phyloP scores from a whole-genome alignment of 2,329 filamentous ascomycete species.

The Penicillium frequentans region DNA sequence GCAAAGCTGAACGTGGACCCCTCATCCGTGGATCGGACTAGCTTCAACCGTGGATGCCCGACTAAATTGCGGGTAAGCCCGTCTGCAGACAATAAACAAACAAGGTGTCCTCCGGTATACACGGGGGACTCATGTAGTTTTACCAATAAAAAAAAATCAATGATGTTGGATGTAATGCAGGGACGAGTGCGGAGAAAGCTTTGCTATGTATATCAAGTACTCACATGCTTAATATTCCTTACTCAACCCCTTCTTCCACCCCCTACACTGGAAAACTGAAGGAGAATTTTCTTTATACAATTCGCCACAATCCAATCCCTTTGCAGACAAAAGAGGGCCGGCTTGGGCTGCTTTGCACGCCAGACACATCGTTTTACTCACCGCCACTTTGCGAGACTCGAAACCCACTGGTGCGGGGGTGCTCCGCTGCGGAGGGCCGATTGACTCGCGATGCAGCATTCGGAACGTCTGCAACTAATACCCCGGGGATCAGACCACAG shows the following conservation, averaged over 20 bases:
- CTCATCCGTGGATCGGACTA: conserved; percentile 3
- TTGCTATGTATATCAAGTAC: neutral
- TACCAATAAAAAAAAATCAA: too few species aligned
- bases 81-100: neutral
- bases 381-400: conserved; percentile 20
- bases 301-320: neutral
- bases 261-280: neutral
- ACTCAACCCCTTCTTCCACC: neutral
- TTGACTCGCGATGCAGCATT: neutral
- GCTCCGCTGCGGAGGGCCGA: conserved; percentile 1
- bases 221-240: neutral
- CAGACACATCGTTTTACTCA: conserved; percentile 21
- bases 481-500: neutral
- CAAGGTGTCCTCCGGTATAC: neutral
- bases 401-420: conserved; percentile 13
- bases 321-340: conserved; percentile 2
- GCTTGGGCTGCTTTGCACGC: conserved; percentile 13
- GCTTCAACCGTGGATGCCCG: conserved; percentile 5
- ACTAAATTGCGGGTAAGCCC: neutral
- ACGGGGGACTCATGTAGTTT: neutral
- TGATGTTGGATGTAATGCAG: neutral
- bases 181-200: conserved; percentile 3
- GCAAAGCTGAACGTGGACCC: neutral
- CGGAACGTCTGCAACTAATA: neutral
- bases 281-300: neutral